Evolutionary conservation across 169 alveolate species (phyloP).

Genomic region (Theileria equi): DNA sequence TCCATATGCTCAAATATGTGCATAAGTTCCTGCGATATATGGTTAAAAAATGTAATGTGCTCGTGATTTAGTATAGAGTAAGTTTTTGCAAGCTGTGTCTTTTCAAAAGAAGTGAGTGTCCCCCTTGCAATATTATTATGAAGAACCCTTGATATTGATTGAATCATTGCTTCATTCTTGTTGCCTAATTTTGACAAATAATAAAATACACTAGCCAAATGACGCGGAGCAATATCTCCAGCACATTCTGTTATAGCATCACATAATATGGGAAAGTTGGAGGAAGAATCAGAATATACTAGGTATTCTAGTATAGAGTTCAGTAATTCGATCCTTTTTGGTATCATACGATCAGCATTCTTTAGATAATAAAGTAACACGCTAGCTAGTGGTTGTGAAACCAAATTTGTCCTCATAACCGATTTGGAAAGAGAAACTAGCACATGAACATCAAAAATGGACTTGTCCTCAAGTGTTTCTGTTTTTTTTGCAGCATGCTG

Average conservation of each 20-base stretch:
- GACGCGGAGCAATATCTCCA: not conserved
- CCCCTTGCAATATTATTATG: slow-evolving; percentile 53
- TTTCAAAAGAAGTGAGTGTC: slow-evolving; percentile 23
- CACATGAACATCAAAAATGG: not conserved
- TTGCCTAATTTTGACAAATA: slow-evolving; percentile 13
- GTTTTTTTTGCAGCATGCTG: not conserved
- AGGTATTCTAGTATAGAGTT: slow-evolving; percentile 39
- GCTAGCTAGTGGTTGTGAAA: slow-evolving; percentile 1
- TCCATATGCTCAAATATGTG: slow-evolving; percentile 37
- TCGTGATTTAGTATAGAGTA: slow-evolving; percentile 47
- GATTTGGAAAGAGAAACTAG: not conserved
- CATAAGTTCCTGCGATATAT: slow-evolving; percentile 44
- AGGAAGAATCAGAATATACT: slow-evolving; percentile 2
- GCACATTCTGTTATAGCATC: slow-evolving; percentile 31
- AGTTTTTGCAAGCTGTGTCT: slow-evolving; percentile 53
- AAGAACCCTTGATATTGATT: slow-evolving; percentile 17
- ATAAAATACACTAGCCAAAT: slow-evolving; percentile 25
- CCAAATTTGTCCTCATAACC: not conserved
- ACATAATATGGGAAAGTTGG: slow-evolving; percentile 2
- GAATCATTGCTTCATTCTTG: slow-evolving; percentile 28
- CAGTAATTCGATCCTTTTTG: not conserved
- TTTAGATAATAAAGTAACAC: not conserved
- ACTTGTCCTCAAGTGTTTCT: not conserved
- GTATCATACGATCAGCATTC: slow-evolving; percentile 2
- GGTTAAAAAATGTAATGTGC: slow-evolving; percentile 60